Conservation (phyloP, 75 land plant genomes). For the Ceratopteris richardii region DNA sequence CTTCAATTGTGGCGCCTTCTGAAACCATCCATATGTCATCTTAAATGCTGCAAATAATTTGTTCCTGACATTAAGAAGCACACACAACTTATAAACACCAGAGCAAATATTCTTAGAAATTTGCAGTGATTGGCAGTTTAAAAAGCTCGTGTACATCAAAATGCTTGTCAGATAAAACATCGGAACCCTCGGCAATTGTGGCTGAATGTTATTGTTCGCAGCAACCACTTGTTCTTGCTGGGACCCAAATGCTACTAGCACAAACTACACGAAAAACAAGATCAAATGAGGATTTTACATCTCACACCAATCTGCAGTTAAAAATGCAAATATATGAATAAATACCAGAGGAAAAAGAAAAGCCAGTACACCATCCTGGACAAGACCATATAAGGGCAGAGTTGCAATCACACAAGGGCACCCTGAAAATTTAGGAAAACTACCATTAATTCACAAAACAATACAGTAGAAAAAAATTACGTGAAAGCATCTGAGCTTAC, state of each 20-base stretch:
- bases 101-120: no score
- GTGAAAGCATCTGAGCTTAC: no score
- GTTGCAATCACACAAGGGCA: constrained; percentile 80
- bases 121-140: no score
- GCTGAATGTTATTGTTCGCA: background rate
- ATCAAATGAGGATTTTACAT: background rate
- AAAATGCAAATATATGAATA: background rate
- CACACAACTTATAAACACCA: no score
- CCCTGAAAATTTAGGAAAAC: constrained; percentile 36
- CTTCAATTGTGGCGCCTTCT: no score
- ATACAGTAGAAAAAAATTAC: no score
- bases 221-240: constrained; percentile 19
- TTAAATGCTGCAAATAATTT: no score
- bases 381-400: constrained; percentile 74
- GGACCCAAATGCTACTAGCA: constrained; percentile 30
- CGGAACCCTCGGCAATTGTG: constrained; percentile 11
- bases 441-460: background rate
- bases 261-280: constrained; percentile 19
- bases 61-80: no score
- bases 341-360: constrained; percentile 66
- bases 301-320: background rate
- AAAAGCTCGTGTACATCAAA: constrained; percentile 16
- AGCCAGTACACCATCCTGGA: constrained; percentile 67
- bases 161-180: constrained; percentile 27
- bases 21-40: no score